Evolutionary conservation across 208 protist species (phyloP).

Genomic region (Leishmania turanica): DNA sequence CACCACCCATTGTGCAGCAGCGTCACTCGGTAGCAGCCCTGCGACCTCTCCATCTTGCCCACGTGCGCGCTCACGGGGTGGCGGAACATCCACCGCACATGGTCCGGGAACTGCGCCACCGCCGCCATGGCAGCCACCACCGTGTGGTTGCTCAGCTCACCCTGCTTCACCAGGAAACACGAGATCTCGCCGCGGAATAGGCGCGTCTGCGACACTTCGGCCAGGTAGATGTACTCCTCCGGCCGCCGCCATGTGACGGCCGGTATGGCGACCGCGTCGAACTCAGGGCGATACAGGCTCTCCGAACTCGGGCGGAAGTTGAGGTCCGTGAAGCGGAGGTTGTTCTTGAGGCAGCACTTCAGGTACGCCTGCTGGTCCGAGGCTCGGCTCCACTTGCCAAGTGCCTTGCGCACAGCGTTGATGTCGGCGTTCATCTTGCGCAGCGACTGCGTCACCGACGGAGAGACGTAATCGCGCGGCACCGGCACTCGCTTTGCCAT

Average conservation of each 20-base stretch:
- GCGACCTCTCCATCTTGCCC: conserved; percentile 43
- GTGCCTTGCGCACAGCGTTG: conserved; percentile 26
- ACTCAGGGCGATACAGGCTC: conserved; percentile 34
- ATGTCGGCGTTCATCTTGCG: conserved; percentile 36
- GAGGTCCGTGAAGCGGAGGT: conserved; percentile 55
- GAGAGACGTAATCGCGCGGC: conserved; percentile 44
- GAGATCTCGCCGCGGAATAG: conserved; percentile 60
- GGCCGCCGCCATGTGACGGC: conserved; percentile 51
- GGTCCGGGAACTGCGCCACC: conserved; percentile 49
- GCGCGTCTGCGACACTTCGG: conserved; percentile 35
- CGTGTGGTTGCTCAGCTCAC: conserved; percentile 66
- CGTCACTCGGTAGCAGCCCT: conserved; percentile 69
- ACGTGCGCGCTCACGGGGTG: conserved; percentile 49
- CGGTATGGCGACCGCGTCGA: conserved; percentile 32
- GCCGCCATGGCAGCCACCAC: conserved; percentile 69
- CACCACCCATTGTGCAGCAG: conserved; percentile 86
- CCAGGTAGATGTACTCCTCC: conserved; percentile 45
- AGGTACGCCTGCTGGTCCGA: conserved; percentile 42
- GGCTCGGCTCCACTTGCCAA: conserved; percentile 42
- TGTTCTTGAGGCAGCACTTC: conserved; percentile 42
- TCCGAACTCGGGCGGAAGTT: conserved; percentile 39
- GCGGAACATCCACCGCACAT: conserved; percentile 58
- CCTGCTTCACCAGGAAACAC: conserved; percentile 56
- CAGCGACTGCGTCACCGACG: conserved; percentile 38
- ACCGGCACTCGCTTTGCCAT: conserved; percentile 43